These are phyloP conservation scores for Vickermania spadyakhi DNA, from an alignment of 208 protist species.

Conservation along the genomic window DNA sequence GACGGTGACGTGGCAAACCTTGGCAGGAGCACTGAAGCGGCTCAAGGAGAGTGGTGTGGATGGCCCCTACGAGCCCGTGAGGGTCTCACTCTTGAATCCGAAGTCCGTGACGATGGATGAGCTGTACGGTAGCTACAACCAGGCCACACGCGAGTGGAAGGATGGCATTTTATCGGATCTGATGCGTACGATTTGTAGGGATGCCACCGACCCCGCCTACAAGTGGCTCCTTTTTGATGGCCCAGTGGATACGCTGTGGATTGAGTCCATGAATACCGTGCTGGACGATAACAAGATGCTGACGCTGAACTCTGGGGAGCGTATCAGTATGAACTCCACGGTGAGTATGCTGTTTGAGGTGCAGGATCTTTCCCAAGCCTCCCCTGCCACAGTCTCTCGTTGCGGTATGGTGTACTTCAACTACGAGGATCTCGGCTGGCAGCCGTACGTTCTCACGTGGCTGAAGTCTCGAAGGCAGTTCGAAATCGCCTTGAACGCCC, in stretches of 20 bases:
- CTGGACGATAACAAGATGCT: constrained; percentile 99
- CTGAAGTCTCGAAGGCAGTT: constrained; percentile 73
- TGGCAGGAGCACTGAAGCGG: constrained; percentile 70
- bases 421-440: constrained; percentile 91
- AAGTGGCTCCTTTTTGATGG: constrained; percentile 98
- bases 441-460: constrained; percentile 93
- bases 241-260: constrained; percentile 98
- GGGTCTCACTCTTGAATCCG: constrained; percentile 93
- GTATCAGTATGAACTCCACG: constrained; percentile 95
- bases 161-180: constrained; percentile 96
- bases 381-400: constrained; percentile 97
- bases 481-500: constrained; percentile 85
- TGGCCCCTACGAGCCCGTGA: constrained; percentile 79
- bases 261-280: constrained; percentile 99
- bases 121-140: constrained; percentile 97
- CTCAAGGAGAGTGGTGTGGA: constrained; percentile 78
- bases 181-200: constrained; percentile 90
- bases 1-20: constrained; percentile 91
- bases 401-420: constrained; percentile 98
- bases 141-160: constrained; percentile 96
- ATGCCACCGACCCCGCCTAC: constrained; percentile 86
- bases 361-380: constrained; percentile 95
- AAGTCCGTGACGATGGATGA: constrained; percentile 96
- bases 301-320: constrained; percentile 97
- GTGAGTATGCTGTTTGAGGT: constrained; percentile 99